Percentiles rank a stretch among this genome's conserved stretches.
These are phyloP conservation scores for Cladosporium phlei DNA, from an alignment of 2,329 filamentous ascomycete species.

Conservation along the genomic window DNA sequence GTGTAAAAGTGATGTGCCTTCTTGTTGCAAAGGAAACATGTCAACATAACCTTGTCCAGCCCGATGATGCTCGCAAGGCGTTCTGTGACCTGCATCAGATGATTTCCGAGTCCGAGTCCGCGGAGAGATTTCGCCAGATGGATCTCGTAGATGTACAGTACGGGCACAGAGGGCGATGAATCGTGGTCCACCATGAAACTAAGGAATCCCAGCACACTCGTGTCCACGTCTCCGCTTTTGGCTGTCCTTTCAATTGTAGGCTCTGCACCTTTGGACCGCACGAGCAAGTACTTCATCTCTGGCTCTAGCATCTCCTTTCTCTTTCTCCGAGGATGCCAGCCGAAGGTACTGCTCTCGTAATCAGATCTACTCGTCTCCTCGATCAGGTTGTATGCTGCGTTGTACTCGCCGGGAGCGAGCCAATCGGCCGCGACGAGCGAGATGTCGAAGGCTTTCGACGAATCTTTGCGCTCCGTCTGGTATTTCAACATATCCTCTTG, in stretches of 20 bases:
- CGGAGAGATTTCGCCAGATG: slow-evolving; percentile 58
- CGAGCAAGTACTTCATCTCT: slow-evolving; percentile 65
- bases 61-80: slow-evolving; percentile 51
- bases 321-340: slow-evolving; percentile 62
- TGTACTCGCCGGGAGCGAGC: slow-evolving; percentile 33
- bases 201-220: slow-evolving; percentile 38
- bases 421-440: slow-evolving; percentile 13
- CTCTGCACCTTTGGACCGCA: slow-evolving; percentile 34
- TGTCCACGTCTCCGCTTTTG: slow-evolving; percentile 4
- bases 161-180: slow-evolving; percentile 52
- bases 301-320: slow-evolving; percentile 62
- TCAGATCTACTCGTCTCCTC: slow-evolving; percentile 59
- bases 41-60: slow-evolving; percentile 67
- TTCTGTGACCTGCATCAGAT: slow-evolving; percentile 56
- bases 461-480: slow-evolving; percentile 8
- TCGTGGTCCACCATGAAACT: slow-evolving; percentile 71
- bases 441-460: slow-evolving; percentile 9
- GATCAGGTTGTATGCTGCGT: slow-evolving; percentile 52
- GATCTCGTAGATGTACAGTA: slow-evolving; percentile 76
- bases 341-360: slow-evolving; percentile 58
- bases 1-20: slow-evolving; percentile 58
- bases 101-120: slow-evolving; percentile 57
- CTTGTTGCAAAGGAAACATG: slow-evolving; percentile 62
- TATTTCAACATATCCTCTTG: slow-evolving; percentile 1
- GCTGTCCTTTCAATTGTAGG: background rate